phyloP scores from a whole-genome alignment of 1,284 basidiomycete genomes.

The Cryptococcus sp. region DNA sequence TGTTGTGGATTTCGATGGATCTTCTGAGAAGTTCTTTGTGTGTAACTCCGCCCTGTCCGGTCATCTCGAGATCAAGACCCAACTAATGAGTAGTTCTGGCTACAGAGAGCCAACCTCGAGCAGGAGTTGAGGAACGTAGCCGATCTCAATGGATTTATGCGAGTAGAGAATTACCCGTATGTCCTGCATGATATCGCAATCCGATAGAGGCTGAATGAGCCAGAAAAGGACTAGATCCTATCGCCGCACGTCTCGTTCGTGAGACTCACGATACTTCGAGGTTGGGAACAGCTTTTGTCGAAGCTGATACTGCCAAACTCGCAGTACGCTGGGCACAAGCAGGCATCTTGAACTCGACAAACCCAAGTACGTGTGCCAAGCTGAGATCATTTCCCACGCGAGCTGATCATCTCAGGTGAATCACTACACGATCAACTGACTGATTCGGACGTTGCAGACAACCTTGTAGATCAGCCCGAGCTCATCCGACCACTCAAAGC shows the following conservation, averaged over 20 bases:
- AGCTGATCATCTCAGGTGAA: conserved; percentile 18
- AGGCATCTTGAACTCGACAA: too few relatives aligned
- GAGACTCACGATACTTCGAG: too few relatives aligned
- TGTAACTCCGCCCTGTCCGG: conserved; percentile 8
- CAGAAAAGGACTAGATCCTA: too few relatives aligned
- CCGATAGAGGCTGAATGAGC: neutral
- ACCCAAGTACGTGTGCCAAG: too few relatives aligned
- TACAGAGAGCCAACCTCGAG: conserved; percentile 33
- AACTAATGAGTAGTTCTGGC: conserved; percentile 40
- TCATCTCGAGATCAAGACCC: neutral
- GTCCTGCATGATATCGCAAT: conserved; percentile 5
- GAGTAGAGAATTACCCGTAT: conserved; percentile 39
- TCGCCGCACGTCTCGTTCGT: too few relatives aligned
- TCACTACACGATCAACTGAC: conserved; percentile 42
- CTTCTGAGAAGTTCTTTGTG: conserved; percentile 45
- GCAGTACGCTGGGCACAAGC: too few relatives aligned
- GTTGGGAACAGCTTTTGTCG: neutral
- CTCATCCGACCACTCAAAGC: conserved; percentile 30
- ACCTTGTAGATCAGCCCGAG: conserved; percentile 25
- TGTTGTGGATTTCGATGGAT: conserved; percentile 44
- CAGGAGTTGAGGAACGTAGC: conserved; percentile 31
- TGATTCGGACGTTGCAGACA: conserved; percentile 28
- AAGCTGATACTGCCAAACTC: neutral
- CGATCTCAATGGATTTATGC: conserved; percentile 41
- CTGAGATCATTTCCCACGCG: conserved; percentile 5